Percentiles rank a stretch among this genome's conserved stretches.
These are phyloP conservation scores for Anthracocystis panici-leucophaei DNA, from an alignment of 1,284 basidiomycete genomes.

Conservation along the genomic window DNA sequence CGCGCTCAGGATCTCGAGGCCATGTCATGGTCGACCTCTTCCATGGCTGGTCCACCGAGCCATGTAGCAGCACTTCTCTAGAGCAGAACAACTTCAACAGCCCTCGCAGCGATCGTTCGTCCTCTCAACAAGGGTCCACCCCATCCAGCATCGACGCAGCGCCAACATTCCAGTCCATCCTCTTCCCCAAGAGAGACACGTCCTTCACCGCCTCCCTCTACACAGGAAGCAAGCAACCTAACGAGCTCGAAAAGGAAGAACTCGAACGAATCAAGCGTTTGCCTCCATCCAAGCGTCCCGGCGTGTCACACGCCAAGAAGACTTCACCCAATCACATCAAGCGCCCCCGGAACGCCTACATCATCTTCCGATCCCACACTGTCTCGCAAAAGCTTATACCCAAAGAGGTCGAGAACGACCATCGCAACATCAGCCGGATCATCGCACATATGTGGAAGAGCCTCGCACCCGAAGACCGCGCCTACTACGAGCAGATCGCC, in stretches of 20 bases:
- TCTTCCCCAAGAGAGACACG: conserved; percentile 20
- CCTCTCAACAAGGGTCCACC: conserved; percentile 9
- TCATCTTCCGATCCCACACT: conserved; percentile 90
- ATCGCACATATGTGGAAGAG: conserved; percentile 68
- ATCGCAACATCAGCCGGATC: conserved; percentile 77
- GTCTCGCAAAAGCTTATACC: conserved; percentile 82
- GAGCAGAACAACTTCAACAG: background rate
- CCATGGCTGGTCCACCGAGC: conserved; percentile 23
- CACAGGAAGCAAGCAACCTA: conserved; percentile 6
- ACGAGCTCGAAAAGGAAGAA: background rate
- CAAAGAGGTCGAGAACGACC: conserved; percentile 83
- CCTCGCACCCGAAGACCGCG: conserved; percentile 51
- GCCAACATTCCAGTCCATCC: conserved; percentile 21
- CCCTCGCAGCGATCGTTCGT: conserved; percentile 15
- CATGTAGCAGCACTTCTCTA: conserved; percentile 1
- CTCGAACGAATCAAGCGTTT: conserved; percentile 11
- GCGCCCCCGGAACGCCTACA: conserved; percentile 92
- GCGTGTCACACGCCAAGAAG: conserved; percentile 59
- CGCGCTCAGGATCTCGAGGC: conserved; percentile 1
- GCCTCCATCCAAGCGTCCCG: conserved; percentile 38
- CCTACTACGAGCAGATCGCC: conserved; percentile 56
- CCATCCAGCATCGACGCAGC: background rate
- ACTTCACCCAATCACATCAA: conserved; percentile 77
- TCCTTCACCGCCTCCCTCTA: conserved; percentile 8
- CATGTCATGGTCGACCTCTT: conserved; percentile 20